These are phyloP conservation scores for Nannizzia gypsea DNA, from an alignment of 2,329 filamentous ascomycete genomes.

Conservation along the genomic window DNA sequence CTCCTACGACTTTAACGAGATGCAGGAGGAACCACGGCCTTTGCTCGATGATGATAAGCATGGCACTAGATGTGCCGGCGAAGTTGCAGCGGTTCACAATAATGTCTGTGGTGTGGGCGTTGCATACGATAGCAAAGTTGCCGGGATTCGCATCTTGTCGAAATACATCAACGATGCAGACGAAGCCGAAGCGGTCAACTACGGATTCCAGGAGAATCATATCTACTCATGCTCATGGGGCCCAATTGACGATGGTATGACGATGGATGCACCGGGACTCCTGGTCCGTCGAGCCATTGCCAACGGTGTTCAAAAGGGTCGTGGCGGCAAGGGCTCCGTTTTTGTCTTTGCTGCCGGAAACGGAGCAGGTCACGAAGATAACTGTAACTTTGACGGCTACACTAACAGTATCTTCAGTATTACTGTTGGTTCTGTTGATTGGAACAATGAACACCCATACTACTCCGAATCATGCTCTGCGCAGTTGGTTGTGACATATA, in stretches of 20 bases:
- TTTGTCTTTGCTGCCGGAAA: constrained; percentile 97
- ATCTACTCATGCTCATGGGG: constrained; percentile 99
- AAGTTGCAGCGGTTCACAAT: constrained; percentile 85
- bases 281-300: constrained; percentile 84
- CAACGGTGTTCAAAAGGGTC: constrained; percentile 80
- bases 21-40: constrained; percentile 64
- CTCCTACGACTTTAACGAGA: constrained; percentile 94
- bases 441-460: constrained; percentile 76
- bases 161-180: constrained; percentile 84
- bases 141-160: constrained; percentile 84
- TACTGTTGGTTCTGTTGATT: constrained; percentile 84
- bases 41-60: constrained; percentile 76
- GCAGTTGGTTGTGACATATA: constrained; percentile 91
- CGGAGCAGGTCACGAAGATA: constrained; percentile 73
- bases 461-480: constrained; percentile 96
- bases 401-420: constrained; percentile 99
- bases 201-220: constrained; percentile 78
- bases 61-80: constrained; percentile 87
- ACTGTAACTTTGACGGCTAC: constrained; percentile 99
- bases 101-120: constrained; percentile 92
- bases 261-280: constrained; percentile 87
- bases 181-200: constrained; percentile 86
- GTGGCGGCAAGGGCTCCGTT: constrained; percentile 71
- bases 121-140: constrained; percentile 80
- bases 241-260: constrained; percentile 79